Evolutionary conservation across 345 rosid genomes (phyloP).

Genomic region (Cardamine chenopodiifolia): DNA sequence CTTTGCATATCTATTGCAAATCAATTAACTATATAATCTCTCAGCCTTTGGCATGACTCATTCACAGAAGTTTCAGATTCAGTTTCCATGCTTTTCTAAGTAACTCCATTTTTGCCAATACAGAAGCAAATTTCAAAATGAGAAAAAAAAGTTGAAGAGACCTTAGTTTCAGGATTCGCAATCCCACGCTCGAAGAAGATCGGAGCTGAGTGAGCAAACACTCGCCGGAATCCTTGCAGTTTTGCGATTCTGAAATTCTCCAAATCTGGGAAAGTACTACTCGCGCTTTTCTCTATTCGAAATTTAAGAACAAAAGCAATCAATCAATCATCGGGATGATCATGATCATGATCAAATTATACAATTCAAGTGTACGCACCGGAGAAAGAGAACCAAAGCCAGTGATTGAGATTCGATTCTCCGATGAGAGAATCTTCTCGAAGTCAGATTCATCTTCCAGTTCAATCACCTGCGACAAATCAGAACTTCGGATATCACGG

Average conservation of each 20-base stretch:
- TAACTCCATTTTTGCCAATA: not conserved
- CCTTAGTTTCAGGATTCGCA: conserved; percentile 88
- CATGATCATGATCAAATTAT: not conserved
- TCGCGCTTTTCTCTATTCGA: conserved; percentile 74
- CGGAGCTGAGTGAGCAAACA: conserved; percentile 80
- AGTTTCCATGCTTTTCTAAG: too few relatives aligned
- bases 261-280: conserved; percentile 85
- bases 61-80: too few relatives aligned
- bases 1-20: too few relatives aligned
- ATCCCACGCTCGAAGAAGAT: conserved; percentile 94
- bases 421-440: conserved; percentile 51
- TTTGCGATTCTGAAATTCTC: conserved; percentile 77
- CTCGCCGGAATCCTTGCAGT: conserved; percentile 78
- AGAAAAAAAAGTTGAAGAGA: conserved; percentile 12
- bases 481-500: conserved; percentile 28
- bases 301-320: not conserved
- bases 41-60: not conserved
- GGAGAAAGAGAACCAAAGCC: conserved; percentile 97
- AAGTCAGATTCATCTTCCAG: conserved; percentile 67
- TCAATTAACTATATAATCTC: too few relatives aligned
- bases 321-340: not conserved
- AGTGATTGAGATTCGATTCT: conserved; percentile 76
- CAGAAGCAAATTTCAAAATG: not conserved
- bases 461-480: conserved; percentile 40
- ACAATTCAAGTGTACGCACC: conserved; percentile 44